Evolutionary conservation across 1,284 basidiomycete species (phyloP), one percentile per base, ranked within the genome.

Genomic region (Pascua sp.): DNA sequence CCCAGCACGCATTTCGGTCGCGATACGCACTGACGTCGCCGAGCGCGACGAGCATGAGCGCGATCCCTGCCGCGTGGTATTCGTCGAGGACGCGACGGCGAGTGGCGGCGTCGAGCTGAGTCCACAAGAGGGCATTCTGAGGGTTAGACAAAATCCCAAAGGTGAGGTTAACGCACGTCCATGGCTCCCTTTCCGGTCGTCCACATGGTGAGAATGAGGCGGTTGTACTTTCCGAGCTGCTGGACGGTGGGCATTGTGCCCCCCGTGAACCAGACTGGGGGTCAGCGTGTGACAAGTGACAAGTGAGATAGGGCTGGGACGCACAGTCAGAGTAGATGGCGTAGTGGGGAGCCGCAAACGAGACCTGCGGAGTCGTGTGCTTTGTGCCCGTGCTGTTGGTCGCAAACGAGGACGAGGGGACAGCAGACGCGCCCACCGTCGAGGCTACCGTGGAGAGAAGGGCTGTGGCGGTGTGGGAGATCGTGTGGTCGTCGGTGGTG

Each of bases 191-290:
- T 57, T 18, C 2, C 46, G 16, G 3, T 37, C 38, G 18, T 57
- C 79, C 63, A 81, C 80, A 5, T 78, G 75, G 24, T 32, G 39
- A 80, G 72, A 53, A 80, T 76, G 70, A 79, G 79, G 12, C 73
- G 71, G 69, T 77, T 79, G 69, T 64, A 75, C n/a, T 40, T 32
- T 17, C 56, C 56, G n/a, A 57, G 47, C 47, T 57, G 69, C 61
- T 32, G 24, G 24, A 45, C 42, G 11, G 32, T 51, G 11, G 46
- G 46, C 15, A 51, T 45, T 9, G 11, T 16, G 8, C n/a, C 43
- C 24, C 13, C 5, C 5, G 51, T 7, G 24, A 32, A 32, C 24
- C 24, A 32, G 24, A 32, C 24, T 32, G 24, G n/a, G n/a, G n/a
- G n/a, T n/a, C n/a, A n/a, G n/a, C n/a, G n/a, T n/a, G n/a, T n/a